Evolutionary conservation across 371 early-diverging fungal species (phyloP), one percentile per base, ranked within the genome.

Genomic region (Synchytrium microbalum): DNA sequence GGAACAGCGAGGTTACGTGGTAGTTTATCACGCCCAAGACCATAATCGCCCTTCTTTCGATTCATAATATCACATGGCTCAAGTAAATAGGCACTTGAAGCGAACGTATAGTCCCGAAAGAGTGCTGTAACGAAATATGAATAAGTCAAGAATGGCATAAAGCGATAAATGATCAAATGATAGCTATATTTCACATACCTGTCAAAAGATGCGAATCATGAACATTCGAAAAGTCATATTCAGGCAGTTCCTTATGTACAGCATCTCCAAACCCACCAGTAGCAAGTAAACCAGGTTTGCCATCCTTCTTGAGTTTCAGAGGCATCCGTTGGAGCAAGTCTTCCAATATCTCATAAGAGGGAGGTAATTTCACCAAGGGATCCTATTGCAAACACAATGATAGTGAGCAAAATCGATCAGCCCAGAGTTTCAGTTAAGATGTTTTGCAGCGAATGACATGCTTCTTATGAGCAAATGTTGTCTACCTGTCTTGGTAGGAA

Each of bases 201-300:
- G 87, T 83, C 28, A 92, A 76, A 2, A 91, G 74, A 52, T 78
- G 79, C 54, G 77, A 77, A 73, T 92, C 93, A 24, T 72, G 73
- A 25, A 91, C 80, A 29, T 77, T 66, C 54, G 78, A 80, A 2
- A 92, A 84, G 59, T 91, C 86, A 64, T 87, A 87, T 31, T 82
- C 67, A 3, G 92, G 91, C 3, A 92, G 71, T 61, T 86, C 84
- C 33, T 72, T 75, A 63, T 81, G 70, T 51, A 91, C 86, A 30
- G 86, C 90, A 19, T 86, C 85, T 16, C 93, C 93, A 65, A 92
- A 86, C 58, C 86, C 75, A 1, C 92, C 92, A 16, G 76, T 79
- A 14, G 86, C 85, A 32, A 92, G 76, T 16, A 92, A 69, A n/a
- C 93, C 93, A 25, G 77, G 73, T 23, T 76, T 73, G 3, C 89